Conservation (phyloP, 169 alveolate species). For the Cryptosporidium sp. region DNA sequence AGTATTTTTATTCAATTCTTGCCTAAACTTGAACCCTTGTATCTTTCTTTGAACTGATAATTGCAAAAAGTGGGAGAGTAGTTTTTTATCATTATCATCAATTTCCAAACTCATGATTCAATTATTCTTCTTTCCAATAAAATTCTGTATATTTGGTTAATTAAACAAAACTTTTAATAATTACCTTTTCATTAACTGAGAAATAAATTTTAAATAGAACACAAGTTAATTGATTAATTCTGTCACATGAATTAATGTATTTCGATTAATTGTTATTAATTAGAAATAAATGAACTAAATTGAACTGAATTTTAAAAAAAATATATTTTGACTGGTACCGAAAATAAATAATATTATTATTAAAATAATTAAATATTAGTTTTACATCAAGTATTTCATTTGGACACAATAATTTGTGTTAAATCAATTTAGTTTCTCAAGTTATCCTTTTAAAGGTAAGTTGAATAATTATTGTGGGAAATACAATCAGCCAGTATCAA, state of each 20-base stretch:
- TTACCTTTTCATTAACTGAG: background rate
- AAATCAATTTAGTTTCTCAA: background rate
- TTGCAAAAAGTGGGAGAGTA: slow-evolving; percentile 32
- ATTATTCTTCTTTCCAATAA: background rate
- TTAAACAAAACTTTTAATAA: no score
- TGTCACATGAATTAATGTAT: background rate
- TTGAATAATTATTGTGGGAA: slow-evolving; percentile 1
- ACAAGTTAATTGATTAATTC: background rate
- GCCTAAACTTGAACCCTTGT: slow-evolving; percentile 14
- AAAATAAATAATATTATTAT: background rate
- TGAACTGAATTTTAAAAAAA: background rate
- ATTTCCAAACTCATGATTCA: slow-evolving; percentile 9
- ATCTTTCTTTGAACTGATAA: slow-evolving; percentile 46
- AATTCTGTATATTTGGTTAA: background rate
- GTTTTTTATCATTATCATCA: background rate
- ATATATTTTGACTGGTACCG: background rate
- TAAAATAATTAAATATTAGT: background rate
- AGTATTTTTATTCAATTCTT: background rate
- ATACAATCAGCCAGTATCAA: background rate
- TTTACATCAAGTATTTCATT: background rate
- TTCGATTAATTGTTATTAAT: background rate
- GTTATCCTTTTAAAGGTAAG: background rate
- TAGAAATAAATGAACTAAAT: background rate
- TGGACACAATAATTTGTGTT: background rate
- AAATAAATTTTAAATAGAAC: background rate